phyloP scores from a whole-genome alignment of 805 yeast species.

The Myxozyma vanderwaltii region DNA sequence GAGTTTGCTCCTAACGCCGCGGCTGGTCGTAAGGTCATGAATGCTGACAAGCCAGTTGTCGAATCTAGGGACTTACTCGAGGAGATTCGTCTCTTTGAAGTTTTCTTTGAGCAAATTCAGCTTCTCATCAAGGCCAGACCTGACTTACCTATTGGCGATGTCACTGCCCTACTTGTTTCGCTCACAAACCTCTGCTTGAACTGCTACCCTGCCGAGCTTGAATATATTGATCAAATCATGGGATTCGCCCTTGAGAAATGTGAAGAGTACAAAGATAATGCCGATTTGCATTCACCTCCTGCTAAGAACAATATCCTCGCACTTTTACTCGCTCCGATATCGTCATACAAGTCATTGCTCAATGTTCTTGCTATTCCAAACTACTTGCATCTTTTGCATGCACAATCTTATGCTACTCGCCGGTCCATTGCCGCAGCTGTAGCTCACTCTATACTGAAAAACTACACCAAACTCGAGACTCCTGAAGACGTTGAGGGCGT shows the following conservation, averaged over 20 bases:
- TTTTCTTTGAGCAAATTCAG: constrained; percentile 66
- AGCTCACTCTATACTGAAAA: constrained; percentile 55
- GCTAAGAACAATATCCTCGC: constrained; percentile 39
- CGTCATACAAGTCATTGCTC: constrained; percentile 39
- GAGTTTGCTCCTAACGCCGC: constrained; percentile 7
- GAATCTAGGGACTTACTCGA: constrained; percentile 31
- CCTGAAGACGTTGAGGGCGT: constrained; percentile 59
- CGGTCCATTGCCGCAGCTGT: constrained; percentile 62
- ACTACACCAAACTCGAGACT: constrained; percentile 45
- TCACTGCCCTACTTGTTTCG: constrained; percentile 64
- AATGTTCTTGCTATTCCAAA: constrained; percentile 47
- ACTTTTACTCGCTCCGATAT: constrained; percentile 43
- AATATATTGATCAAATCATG: constrained; percentile 63
- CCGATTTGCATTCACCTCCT: constrained; percentile 37
- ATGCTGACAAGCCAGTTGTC: constrained; percentile 15
- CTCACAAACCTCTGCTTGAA: constrained; percentile 63
- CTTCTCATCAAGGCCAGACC: constrained; percentile 60
- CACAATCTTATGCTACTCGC: constrained; percentile 56
- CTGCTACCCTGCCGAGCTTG: constrained; percentile 64
- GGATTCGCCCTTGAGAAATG: constrained; percentile 47
- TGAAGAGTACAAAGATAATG: constrained; percentile 36
- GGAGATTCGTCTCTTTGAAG: constrained; percentile 53
- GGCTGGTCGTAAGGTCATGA: constrained; percentile 1
- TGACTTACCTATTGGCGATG: constrained; percentile 67
- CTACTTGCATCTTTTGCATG: constrained; percentile 56